Base-by-base conservation (phyloP, 2,329 filamentous ascomycete species). In the Ceratocystis colombiana region DNA sequence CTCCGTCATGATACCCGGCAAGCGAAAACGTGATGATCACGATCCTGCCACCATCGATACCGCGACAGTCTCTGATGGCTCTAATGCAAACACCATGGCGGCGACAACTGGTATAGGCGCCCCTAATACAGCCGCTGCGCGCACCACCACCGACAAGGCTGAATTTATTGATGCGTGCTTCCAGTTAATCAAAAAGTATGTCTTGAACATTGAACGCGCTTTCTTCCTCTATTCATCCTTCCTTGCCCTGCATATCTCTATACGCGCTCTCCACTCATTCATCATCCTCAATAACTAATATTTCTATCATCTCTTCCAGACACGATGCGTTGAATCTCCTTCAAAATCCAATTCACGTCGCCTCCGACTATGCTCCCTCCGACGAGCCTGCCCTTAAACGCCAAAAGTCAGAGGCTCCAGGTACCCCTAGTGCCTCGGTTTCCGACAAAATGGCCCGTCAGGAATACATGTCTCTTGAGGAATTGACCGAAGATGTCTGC, bases 381-480 rank as follows among this genome's bases (percentile, higher is more conserved):
- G 74, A 78, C 66, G 82, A 84, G 69, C 84, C 82, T 17, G 76
- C 82, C 63, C 74, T 80, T 64, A 88, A 88, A 74, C 80, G 84
- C 55, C 82, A 84, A 70, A 86, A 84, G 73, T 78, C 82, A 1
- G 77, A 79, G 62, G 79, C 80, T 59, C 73, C 72, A 44, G 50
- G 46, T 2, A 71, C 73, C 44, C 71, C 75, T 45, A 69, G 70
- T n/a, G 71, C 70, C 20, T 80, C 78, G 68, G 81, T 86, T 68
- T 75, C 78, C 67, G 81, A 83, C 70, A 85, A 84, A 75, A 76
- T 82, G 63, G 73, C 75, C 28, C 75, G 77, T 62, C 77, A 79
- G 70, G 73, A 73, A 41, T 87, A 88, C 72, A 78, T 79, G 30
- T 80, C 82, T 69, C 75, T 91, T 57, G 86, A 88, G 33, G 84